phyloP scores from a whole-genome alignment of 2,329 filamentous ascomycete species.

The Exophiala phaeomuriformis region DNA sequence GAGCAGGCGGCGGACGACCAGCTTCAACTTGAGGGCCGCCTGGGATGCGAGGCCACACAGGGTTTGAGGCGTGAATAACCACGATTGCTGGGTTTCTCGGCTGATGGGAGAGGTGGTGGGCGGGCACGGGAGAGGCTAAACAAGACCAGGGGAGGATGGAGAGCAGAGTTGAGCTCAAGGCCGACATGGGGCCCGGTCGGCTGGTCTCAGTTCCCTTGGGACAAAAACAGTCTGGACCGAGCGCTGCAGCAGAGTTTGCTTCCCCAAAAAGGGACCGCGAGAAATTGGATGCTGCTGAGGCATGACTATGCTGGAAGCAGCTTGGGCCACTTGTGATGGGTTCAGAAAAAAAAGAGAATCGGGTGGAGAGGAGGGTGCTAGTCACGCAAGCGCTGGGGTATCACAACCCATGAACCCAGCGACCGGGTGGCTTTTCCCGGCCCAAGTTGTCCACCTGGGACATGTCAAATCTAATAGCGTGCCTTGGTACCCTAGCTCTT shows the following conservation, averaged over 20 bases:
- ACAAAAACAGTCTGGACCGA: slow-evolving; percentile 17
- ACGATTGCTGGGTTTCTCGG: background rate
- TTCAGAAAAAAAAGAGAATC: background rate
- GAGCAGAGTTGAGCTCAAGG: background rate
- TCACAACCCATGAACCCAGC: background rate
- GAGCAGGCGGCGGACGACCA: background rate
- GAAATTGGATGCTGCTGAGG: slow-evolving; percentile 22
- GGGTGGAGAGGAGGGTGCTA: background rate
- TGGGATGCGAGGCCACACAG: background rate
- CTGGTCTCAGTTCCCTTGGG: slow-evolving; percentile 15
- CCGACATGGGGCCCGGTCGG: slow-evolving; percentile 13
- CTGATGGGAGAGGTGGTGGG: background rate
- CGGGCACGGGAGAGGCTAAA: slow-evolving; percentile 1
- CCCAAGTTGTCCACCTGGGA: slow-evolving; percentile 8
- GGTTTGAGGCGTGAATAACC: background rate
- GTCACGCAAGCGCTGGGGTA: slow-evolving; percentile 9
- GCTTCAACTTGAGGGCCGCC: background rate
- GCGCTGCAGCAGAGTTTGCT: slow-evolving; percentile 18
- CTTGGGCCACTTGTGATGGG: slow-evolving; percentile 9
- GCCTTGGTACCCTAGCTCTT: background rate
- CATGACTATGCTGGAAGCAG: slow-evolving; percentile 14
- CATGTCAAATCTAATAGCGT: slow-evolving; percentile 2
- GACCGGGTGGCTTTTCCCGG: slow-evolving; percentile 1
- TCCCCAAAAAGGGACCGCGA: slow-evolving; percentile 17
- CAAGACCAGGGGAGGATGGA: background rate